A percentile compares a stretch with the other conserved stretches of the same genome.
phyloP scores from a whole-genome alignment of 371 early-diverging fungal species.

The Mortierella polycephala region DNA sequence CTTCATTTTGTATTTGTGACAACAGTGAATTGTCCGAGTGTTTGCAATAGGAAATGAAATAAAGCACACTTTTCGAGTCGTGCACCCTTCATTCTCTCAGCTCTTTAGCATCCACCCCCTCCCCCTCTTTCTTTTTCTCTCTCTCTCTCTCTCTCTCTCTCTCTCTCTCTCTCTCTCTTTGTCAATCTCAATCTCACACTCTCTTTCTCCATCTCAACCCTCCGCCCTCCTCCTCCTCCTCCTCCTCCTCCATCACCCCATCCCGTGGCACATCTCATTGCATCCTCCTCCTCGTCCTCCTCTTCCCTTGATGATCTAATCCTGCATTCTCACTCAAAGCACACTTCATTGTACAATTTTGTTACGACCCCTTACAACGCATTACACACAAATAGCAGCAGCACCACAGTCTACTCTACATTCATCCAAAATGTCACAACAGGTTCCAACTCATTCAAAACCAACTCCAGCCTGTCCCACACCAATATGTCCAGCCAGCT shows the following conservation, averaged over 20 bases:
- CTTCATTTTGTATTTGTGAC: too few species aligned
- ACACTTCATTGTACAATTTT: too few species aligned
- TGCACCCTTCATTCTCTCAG: background rate
- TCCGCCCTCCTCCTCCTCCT: background rate
- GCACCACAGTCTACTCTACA: background rate
- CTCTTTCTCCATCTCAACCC: background rate
- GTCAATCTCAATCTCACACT: background rate
- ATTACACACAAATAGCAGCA: background rate
- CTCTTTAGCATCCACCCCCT: background rate
- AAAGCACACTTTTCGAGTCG: too few species aligned
- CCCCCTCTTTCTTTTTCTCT: background rate
- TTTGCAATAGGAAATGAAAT: too few species aligned
- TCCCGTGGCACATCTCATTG: background rate
- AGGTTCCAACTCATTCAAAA: background rate
- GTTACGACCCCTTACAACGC: background rate
- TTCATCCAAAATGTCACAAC: background rate
- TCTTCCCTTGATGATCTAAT: background rate
- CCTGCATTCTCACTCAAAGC: too few species aligned
- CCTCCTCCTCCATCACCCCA: background rate
- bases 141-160: background rate
- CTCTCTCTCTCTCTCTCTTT: background rate
- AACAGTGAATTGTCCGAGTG: too few species aligned
- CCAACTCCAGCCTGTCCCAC: constrained; percentile 4
- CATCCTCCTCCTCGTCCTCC: background rate
- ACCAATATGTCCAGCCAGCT: constrained; percentile 8